Evolutionary conservation across 2,329 filamentous ascomycete genomes (phyloP).

Genomic region (Salinomyces thailandicus): DNA sequence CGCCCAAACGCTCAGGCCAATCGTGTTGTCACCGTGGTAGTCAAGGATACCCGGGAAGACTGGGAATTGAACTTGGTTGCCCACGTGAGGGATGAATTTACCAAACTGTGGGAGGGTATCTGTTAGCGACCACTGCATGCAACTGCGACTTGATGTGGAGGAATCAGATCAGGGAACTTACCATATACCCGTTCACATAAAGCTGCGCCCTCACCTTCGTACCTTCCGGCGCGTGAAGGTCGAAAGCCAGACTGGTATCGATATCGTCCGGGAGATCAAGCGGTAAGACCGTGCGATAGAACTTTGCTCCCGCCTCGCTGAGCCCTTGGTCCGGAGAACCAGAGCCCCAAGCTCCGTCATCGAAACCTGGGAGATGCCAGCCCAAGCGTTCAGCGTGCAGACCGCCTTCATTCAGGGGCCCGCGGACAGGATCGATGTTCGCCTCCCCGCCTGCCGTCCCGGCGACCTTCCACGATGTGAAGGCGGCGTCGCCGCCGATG

Average conservation of each 20-base stretch:
- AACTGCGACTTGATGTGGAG: too few species aligned
- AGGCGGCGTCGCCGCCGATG: conserved; percentile 28
- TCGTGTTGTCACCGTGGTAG: conserved; percentile 46
- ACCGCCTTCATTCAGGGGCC: conserved; percentile 48
- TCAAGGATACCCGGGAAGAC: conserved; percentile 50
- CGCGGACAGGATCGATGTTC: conserved; percentile 46
- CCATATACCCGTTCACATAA: conserved; percentile 50
- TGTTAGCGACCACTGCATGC: too few species aligned
- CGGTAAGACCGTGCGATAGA: conserved; percentile 45
- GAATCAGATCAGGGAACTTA: conserved; percentile 7
- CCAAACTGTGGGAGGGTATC: conserved; percentile 40
- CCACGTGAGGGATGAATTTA: conserved; percentile 48
- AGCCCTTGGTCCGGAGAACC: conserved; percentile 33
- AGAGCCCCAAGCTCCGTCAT: conserved; percentile 37
- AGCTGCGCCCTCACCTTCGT: conserved; percentile 43
- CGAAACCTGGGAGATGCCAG: conserved; percentile 48
- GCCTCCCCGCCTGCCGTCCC: conserved; percentile 45
- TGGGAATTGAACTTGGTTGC: conserved; percentile 51
- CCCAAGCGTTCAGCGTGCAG: conserved; percentile 49
- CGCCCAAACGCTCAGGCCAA: conserved; percentile 49
- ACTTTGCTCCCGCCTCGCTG: conserved; percentile 41
- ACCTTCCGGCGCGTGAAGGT: conserved; percentile 36
- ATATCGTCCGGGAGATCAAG: conserved; percentile 41
- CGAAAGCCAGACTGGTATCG: conserved; percentile 48
- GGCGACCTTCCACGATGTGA: conserved; percentile 48